Percentiles rank a stretch among this genome's conserved stretches.
Evolutionary conservation across 2,329 filamentous ascomycete genomes (phyloP).

Genomic region (Fonsecaea erecta): DNA sequence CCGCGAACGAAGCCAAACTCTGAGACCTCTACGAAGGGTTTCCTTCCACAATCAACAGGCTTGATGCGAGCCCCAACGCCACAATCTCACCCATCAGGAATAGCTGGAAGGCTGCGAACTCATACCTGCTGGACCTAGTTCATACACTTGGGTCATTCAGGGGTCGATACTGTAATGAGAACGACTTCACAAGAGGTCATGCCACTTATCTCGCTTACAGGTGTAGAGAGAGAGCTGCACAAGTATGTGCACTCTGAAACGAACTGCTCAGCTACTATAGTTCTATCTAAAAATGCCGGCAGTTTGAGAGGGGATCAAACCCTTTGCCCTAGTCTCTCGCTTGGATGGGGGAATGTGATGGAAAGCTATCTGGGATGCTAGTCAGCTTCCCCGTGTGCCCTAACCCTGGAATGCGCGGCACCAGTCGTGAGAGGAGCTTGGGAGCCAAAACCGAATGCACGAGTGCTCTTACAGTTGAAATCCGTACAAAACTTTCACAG

Average conservation of each 20-base stretch:
- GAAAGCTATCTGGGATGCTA: constrained; percentile 2
- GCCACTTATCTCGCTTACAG: constrained; percentile 7
- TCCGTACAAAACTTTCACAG: too few species aligned
- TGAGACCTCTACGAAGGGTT: not conserved
- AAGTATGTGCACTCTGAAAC: constrained; percentile 14
- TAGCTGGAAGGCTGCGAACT: not conserved
- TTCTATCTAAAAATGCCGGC: constrained; percentile 6
- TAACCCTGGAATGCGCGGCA: not conserved
- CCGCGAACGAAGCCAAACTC: not conserved
- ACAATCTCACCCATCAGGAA: constrained; percentile 6
- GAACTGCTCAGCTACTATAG: not conserved
- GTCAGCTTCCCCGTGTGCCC: constrained; percentile 14
- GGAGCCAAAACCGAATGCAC: not conserved
- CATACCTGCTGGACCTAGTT: not conserved
- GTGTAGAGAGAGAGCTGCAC: not conserved
- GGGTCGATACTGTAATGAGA: not conserved
- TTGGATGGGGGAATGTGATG: constrained; percentile 4
- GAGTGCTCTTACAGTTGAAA: not conserved
- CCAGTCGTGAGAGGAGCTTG: not conserved
- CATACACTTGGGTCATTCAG: not conserved
- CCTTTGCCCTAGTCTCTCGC: not conserved
- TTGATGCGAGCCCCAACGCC: not conserved
- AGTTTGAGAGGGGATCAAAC: constrained; percentile 10
- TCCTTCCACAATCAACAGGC: not conserved
- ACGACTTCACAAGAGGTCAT: not conserved